A percentile compares a stretch with the other conserved stretches of the same genome.
These are phyloP conservation scores for Phlebopus sp. DNA, from an alignment of 1,284 basidiomycete species.

Conservation along the genomic window DNA sequence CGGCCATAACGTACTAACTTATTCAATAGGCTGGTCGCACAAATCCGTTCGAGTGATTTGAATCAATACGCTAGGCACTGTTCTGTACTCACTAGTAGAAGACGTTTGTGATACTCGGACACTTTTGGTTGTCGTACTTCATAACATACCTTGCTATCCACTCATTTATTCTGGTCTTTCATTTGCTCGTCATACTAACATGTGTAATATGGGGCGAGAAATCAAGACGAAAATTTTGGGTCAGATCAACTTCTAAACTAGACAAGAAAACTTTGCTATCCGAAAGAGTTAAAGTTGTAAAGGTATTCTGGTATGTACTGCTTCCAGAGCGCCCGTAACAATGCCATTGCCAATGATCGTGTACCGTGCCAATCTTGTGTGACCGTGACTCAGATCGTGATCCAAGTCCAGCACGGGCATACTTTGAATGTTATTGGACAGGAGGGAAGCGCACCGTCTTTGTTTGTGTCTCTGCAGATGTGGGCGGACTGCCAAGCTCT, in stretches of 20 bases:
- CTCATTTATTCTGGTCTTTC: conserved; percentile 13
- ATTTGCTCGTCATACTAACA: conserved; percentile 8
- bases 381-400: not conserved
- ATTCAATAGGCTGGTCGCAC: conserved; percentile 62
- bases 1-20: not conserved
- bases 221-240: not conserved
- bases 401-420: conserved; percentile 8
- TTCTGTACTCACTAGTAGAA: conserved; percentile 1
- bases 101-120: not conserved
- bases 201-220: conserved; percentile 12
- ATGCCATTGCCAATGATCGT: conserved; percentile 1
- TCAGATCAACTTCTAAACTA: not conserved
- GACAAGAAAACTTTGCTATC: not conserved
- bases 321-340: not conserved
- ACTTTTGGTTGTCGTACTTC: conserved; percentile 3
- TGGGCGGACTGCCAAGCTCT: not conserved
- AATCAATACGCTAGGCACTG: conserved; percentile 10
- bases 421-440: conserved; percentile 37
- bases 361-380: not conserved
- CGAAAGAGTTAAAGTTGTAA: not conserved
- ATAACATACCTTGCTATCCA: conserved; percentile 22
- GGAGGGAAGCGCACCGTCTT: conserved; percentile 29
- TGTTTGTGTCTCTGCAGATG: not conserved
- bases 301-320: not conserved
- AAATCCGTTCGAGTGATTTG: conserved; percentile 64